A percentile compares a stretch with the other conserved stretches of the same genome.
Conservation (phyloP, 345 rosid genomes). For the Eucalyptus microcorys region DNA sequence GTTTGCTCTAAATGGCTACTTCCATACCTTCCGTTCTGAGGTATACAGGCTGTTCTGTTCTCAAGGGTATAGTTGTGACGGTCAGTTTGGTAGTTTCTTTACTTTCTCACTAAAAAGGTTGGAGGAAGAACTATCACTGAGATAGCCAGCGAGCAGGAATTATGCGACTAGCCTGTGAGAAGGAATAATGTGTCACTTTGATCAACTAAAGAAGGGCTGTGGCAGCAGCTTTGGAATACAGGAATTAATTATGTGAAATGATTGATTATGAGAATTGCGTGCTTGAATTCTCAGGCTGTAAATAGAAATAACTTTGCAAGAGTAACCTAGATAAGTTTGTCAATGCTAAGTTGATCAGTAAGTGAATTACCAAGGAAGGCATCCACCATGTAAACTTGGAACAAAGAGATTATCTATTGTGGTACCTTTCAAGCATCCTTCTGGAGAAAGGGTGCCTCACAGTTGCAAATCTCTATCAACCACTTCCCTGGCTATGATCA, state of each 20-base stretch:
- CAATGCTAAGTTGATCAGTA: not conserved
- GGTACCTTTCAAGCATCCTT: not conserved
- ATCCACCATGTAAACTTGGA: not conserved
- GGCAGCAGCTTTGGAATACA: not conserved
- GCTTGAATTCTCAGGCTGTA: not conserved
- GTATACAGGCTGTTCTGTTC: conserved; percentile 13
- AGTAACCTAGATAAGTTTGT: not conserved
- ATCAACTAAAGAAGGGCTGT: not conserved
- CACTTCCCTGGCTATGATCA: not conserved
- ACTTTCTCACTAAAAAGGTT: not conserved
- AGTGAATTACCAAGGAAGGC: not conserved
- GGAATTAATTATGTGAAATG: not conserved
- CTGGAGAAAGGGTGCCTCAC: not conserved
- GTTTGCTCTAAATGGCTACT: conserved; percentile 84
- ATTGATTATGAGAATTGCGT: not conserved
- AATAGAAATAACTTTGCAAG: not conserved
- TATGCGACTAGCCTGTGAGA: not conserved
- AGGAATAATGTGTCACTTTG: not conserved
- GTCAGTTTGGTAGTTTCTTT: not conserved
- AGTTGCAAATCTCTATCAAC: not conserved
- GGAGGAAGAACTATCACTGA: not conserved
- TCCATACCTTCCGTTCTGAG: conserved; percentile 93
- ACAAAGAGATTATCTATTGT: not conserved
- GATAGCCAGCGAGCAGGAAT: not conserved
- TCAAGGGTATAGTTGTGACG: not conserved